Conservation (phyloP, 2,329 filamentous ascomycete genomes). For the Ophiognomonia clavigignenti-juglandacearum region DNA sequence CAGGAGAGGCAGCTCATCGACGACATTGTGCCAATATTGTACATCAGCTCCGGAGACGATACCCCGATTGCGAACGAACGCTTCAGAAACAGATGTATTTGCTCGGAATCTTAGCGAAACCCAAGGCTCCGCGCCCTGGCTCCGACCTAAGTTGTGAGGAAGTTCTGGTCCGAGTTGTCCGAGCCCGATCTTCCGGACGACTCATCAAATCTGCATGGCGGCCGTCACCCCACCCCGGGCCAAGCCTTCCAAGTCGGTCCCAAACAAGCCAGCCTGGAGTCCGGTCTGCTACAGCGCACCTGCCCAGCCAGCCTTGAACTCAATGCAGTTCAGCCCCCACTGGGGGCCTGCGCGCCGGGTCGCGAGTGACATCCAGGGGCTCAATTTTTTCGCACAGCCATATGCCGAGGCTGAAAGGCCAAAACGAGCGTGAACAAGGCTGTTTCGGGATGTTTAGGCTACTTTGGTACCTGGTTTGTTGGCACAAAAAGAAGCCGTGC, state of each 20-base stretch:
- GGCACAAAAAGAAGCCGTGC: too few relatives aligned
- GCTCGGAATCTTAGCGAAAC: background rate
- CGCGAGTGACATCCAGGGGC: background rate
- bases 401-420: background rate
- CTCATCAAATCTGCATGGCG: too few relatives aligned
- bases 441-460: too few relatives aligned
- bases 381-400: background rate
- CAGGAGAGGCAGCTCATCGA: background rate
- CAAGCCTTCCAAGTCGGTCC: too few relatives aligned
- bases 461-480: too few relatives aligned
- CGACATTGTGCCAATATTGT: slow-evolving; percentile 2
- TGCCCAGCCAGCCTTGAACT: background rate
- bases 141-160: too few relatives aligned
- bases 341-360: background rate
- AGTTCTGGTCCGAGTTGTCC: too few relatives aligned
- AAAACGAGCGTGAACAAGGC: too few relatives aligned
- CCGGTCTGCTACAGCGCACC: background rate
- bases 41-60: background rate
- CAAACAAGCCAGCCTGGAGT: background rate
- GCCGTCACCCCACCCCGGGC: too few relatives aligned
- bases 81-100: background rate
- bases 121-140: too few relatives aligned
- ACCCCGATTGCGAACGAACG: background rate
- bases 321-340: background rate
- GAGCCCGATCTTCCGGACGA: too few relatives aligned